phyloP scores from a whole-genome alignment of 331 rosid species.

The Stylosanthes scabra region DNA sequence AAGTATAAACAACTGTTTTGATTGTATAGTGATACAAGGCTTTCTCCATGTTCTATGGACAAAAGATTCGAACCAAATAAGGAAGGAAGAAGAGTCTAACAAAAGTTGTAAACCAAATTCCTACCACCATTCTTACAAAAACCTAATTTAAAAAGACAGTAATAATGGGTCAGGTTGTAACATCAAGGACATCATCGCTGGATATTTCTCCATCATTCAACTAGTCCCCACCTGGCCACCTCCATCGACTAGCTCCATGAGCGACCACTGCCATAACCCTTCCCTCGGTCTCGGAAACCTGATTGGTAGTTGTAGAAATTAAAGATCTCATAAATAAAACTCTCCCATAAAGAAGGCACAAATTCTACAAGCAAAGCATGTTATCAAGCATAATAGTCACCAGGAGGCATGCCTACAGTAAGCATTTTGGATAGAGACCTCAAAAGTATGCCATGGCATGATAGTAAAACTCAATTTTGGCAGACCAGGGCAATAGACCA shows the following conservation, averaged over 20 bases:
- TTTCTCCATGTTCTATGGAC: conserved; percentile 37
- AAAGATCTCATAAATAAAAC: conserved; percentile 13
- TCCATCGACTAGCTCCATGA: conserved; percentile 62
- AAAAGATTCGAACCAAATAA: background rate
- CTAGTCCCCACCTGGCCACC: background rate
- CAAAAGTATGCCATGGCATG: background rate
- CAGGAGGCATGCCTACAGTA: conserved; percentile 12
- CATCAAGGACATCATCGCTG: conserved; percentile 1
- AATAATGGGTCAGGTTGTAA: conserved; percentile 15
- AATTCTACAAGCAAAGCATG: conserved; percentile 7
- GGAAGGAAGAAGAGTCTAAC: background rate
- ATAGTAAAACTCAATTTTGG: conserved; percentile 1
- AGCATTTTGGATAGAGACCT: conserved; percentile 1
- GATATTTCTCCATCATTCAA: conserved; percentile 13
- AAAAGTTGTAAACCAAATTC: conserved; percentile 18
- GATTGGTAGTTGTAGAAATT: conserved; percentile 30
- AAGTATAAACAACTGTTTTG: conserved; percentile 38
- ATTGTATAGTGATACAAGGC: conserved; percentile 26
- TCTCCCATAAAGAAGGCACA: background rate
- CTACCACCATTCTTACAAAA: conserved; percentile 45
- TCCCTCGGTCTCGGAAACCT: conserved; percentile 82
- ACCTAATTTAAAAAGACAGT: conserved; percentile 25
- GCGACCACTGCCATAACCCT: conserved; percentile 72
- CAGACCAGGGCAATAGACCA: conserved; percentile 7
- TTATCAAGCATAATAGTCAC: background rate